phyloP scores from a whole-genome alignment of 805 yeast genomes.

The Cyberlindnera mississippiensis region DNA sequence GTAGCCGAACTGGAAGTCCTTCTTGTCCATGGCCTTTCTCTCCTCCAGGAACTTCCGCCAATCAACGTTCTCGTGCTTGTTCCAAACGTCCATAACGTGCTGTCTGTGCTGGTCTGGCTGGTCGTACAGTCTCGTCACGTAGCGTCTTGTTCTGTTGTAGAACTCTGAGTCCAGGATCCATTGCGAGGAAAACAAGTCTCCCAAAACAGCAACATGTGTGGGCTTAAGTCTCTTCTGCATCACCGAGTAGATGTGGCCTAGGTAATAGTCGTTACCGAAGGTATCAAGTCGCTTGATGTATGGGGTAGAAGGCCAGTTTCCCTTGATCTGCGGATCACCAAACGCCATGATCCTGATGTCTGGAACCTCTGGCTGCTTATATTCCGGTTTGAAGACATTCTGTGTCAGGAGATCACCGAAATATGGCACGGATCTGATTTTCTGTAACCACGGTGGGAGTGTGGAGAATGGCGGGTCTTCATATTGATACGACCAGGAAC shows the following conservation, averaged over 20 bases:
- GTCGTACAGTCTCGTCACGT: slow-evolving; percentile 63
- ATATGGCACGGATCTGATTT: slow-evolving; percentile 18
- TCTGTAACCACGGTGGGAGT: slow-evolving; percentile 8
- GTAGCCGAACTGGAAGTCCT: slow-evolving; percentile 46
- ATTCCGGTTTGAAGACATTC: slow-evolving; percentile 25
- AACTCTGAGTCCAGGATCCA: slow-evolving; percentile 92
- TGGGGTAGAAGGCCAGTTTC: slow-evolving; percentile 69
- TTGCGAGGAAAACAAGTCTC: slow-evolving; percentile 89
- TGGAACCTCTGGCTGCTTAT: slow-evolving; percentile 13
- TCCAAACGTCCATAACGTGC: slow-evolving; percentile 44
- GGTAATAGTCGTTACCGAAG: slow-evolving; percentile 82
- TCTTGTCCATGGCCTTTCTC: slow-evolving; percentile 26
- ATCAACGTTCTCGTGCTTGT: slow-evolving; percentile 49
- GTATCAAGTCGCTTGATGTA: slow-evolving; percentile 76
- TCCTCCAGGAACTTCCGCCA: slow-evolving; percentile 45
- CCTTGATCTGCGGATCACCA: slow-evolving; percentile 98
- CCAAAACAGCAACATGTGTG: slow-evolving; percentile 81
- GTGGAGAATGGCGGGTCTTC: slow-evolving; percentile 12
- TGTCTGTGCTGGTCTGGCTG: slow-evolving; percentile 48
- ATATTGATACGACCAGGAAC: slow-evolving; percentile 52
- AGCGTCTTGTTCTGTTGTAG: slow-evolving; percentile 71
- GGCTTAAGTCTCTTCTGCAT: slow-evolving; percentile 68
- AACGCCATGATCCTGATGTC: slow-evolving; percentile 71
- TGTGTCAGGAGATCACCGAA: slow-evolving; percentile 24
- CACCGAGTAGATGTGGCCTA: slow-evolving; percentile 75